Base-by-base conservation (phyloP, 345 rosid genomes). In the Gossypium anomalum region DNA sequence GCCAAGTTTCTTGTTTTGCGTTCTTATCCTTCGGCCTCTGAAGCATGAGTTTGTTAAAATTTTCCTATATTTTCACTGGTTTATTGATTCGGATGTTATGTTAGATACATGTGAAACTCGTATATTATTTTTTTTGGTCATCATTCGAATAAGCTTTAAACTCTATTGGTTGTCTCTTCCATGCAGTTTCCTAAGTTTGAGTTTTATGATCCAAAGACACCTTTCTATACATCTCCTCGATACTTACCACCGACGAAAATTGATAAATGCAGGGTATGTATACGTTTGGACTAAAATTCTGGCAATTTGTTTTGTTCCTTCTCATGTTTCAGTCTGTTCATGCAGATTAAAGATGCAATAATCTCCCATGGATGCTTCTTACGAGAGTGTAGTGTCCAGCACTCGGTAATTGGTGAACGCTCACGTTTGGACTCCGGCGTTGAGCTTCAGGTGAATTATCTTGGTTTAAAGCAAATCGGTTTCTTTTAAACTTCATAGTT, bases 341-440 rank as follows among this genome's bases (percentile, higher is more conserved):
- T 76, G 74, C 87, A 94, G 98, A 87, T 94, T 60, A 81, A 86
- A 22, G 84, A 91, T 74, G 93, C 98, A 43, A 84, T 94, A 76
- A 91, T 92, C 78, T 92, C 98, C 10, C 98, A 94, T 11, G 98
- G 98, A 77, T 94, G 98, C 82, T 94, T 94, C 93, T 81, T 94
- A 82, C 76, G 95, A 78, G 97, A 92, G 76, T 92, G 98, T 74
- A 73, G 29, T 1, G 75, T 94, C 41, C 86, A 87, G 70, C 93
- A 84, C 82, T 94, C 97, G 60, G 89, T 94, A 17, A 85, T 92
- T 17, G 97, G 98, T 53, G 98, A 92, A 82, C 89, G 97, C 29
- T 92, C 97, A 3, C 97, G 98, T 64, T 78, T 94, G 75, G 98
- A 92, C 73, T 89, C 69, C 66, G 95, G 97, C 38, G 97, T 91